Evolutionary conservation across 1,284 basidiomycete species (phyloP).

Genomic region (Apiotrichum laibachii): DNA sequence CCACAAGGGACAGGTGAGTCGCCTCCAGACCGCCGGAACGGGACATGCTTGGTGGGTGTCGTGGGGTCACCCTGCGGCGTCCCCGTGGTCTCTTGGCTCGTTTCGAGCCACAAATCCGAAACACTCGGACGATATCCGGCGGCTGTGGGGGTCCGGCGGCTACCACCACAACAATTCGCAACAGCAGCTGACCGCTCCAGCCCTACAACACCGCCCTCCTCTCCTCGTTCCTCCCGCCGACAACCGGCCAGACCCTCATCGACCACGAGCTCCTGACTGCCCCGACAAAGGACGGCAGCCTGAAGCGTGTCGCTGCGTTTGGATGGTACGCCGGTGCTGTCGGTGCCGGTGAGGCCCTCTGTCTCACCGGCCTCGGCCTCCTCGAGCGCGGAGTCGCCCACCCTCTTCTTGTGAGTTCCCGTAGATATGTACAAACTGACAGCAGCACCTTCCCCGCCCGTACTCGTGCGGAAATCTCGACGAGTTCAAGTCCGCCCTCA

Average conservation of each 20-base stretch:
- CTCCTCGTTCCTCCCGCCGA: constrained; percentile 59
- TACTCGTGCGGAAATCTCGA: constrained; percentile 66
- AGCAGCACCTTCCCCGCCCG: constrained; percentile 72
- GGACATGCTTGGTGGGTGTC: background rate
- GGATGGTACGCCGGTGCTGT: constrained; percentile 86
- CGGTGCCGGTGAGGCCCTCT: constrained; percentile 76
- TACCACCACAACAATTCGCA: background rate
- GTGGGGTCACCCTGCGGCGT: background rate
- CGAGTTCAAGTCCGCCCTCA: constrained; percentile 61
- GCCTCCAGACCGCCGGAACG: too few relatives aligned
- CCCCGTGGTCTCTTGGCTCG: too few relatives aligned
- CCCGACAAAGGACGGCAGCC: constrained; percentile 44
- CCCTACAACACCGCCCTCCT: constrained; percentile 77
- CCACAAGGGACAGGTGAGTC: constrained; percentile 59
- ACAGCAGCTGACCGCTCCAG: constrained; percentile 51
- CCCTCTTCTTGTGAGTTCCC: constrained; percentile 71
- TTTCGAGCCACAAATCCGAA: too few relatives aligned
- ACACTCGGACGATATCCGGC: too few relatives aligned
- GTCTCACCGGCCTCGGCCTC: constrained; percentile 71
- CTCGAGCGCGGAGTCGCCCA: constrained; percentile 73
- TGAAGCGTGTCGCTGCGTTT: constrained; percentile 79
- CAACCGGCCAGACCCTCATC: constrained; percentile 59
- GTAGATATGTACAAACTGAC: too few relatives aligned
- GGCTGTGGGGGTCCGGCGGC: too few relatives aligned
- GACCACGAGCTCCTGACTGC: constrained; percentile 79